Percentiles rank a stretch among this genome's conserved stretches.
Conservation (phyloP, 2,329 filamentous ascomycete species). For the Fonsecaea pugnacius region DNA sequence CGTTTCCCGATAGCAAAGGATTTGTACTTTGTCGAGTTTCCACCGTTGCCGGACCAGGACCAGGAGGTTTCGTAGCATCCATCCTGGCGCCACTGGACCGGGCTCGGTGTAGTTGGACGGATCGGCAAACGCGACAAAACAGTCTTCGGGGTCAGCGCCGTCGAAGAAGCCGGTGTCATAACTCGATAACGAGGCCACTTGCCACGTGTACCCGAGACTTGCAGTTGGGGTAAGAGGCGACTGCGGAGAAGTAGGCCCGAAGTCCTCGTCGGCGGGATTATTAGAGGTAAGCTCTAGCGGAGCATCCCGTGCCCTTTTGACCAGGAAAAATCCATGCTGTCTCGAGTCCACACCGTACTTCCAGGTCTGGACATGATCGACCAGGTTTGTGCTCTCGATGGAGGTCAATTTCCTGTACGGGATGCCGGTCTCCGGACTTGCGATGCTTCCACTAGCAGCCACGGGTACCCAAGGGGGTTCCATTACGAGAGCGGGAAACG, state of each 20-base stretch:
- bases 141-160: conserved; percentile 70
- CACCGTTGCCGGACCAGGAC: conserved; percentile 83
- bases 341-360: conserved; percentile 77
- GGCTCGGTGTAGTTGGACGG: conserved; percentile 89
- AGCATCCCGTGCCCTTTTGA: conserved; percentile 67
- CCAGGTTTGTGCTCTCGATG: conserved; percentile 75
- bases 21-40: conserved; percentile 74
- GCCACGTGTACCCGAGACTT: conserved; percentile 73
- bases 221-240: conserved; percentile 56
- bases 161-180: conserved; percentile 91
- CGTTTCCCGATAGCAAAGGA: conserved; percentile 88
- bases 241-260: conserved; percentile 36
- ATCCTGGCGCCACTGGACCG: conserved; percentile 91
- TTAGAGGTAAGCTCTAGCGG: conserved; percentile 2
- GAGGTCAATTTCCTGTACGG: conserved; percentile 56
- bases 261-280: conserved; percentile 42
- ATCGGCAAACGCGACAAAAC: conserved; percentile 85
- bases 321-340: conserved; percentile 95
- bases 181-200: conserved; percentile 72
- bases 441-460: conserved; percentile 16
- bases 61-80: conserved; percentile 88
- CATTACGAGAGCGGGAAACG: conserved; percentile 89
- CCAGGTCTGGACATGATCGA: conserved; percentile 86
- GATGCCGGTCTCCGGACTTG: conserved; percentile 35
- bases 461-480: conserved; percentile 77